These are phyloP conservation scores for Pythium aphanidermatum DNA, from an alignment of 352 stramenopile species.

Conservation along the genomic window DNA sequence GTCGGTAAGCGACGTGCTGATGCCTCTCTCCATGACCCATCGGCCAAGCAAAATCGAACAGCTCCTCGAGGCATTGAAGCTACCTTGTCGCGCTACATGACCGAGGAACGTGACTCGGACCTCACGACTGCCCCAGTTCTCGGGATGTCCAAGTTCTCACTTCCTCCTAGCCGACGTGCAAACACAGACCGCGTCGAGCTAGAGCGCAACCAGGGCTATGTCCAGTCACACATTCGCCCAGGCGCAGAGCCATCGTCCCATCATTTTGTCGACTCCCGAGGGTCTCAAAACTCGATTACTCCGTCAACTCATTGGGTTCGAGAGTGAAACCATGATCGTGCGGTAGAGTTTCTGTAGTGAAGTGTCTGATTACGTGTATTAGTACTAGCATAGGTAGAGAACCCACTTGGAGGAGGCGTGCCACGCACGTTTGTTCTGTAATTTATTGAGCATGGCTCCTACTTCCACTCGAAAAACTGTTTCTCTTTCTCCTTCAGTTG, in stretches of 20 bases:
- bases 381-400: constrained; percentile 6
- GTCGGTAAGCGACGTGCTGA: constrained; percentile 21
- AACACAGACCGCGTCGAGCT: constrained; percentile 20
- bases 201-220: constrained; percentile 1
- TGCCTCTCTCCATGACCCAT: constrained; percentile 10
- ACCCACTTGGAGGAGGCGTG: too few species aligned
- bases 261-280: constrained; percentile 16
- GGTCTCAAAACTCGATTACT: constrained; percentile 6
- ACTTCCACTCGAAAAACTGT: constrained; percentile 45
- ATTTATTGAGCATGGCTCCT: constrained; percentile 14
- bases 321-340: constrained; percentile 13
- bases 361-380: constrained; percentile 6
- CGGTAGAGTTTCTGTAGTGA: constrained; percentile 10
- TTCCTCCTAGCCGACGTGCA: constrained; percentile 17
- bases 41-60: neutral
- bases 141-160: constrained; percentile 26
- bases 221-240: constrained; percentile 4
- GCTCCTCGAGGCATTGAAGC: constrained; percentile 2
- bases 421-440: too few species aligned
- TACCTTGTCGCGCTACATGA: constrained; percentile 63
- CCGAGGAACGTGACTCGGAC: constrained; percentile 29
- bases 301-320: constrained; percentile 23
- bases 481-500: constrained; percentile 34
- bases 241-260: constrained; percentile 4
- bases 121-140: constrained; percentile 20